Evolutionary conservation across 2,329 filamentous ascomycete species (phyloP).

Genomic region (Aotearoamyces nothofagi): DNA sequence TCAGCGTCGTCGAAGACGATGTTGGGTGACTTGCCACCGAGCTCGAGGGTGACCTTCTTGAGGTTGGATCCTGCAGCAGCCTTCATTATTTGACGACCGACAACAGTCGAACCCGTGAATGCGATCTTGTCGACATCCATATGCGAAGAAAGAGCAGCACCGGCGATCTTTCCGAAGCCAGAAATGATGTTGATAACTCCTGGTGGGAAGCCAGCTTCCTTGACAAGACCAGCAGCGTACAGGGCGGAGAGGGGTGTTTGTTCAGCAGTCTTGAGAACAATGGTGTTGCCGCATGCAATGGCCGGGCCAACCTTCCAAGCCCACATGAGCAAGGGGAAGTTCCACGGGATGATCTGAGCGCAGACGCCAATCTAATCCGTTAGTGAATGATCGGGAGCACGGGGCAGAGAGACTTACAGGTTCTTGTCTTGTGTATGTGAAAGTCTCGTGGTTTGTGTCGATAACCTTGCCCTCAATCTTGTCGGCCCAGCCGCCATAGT

Average conservation of each 20-base stretch:
- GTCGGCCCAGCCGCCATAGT: slow-evolving; percentile 65
- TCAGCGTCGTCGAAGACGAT: slow-evolving; percentile 47
- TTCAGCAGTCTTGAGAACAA: slow-evolving; percentile 46
- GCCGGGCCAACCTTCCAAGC: slow-evolving; percentile 52
- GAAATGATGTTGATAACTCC: slow-evolving; percentile 50
- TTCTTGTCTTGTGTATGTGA: slow-evolving; percentile 55
- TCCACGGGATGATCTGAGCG: slow-evolving; percentile 62
- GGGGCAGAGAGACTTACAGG: slow-evolving; percentile 32
- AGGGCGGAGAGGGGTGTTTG: slow-evolving; percentile 45
- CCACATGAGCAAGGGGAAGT: slow-evolving; percentile 53
- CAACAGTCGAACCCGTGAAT: slow-evolving; percentile 48
- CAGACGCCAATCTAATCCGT: slow-evolving; percentile 38
- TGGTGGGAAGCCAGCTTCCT: slow-evolving; percentile 49
- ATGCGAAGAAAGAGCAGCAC: slow-evolving; percentile 46
- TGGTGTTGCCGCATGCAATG: slow-evolving; percentile 40
- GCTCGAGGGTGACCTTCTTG: slow-evolving; percentile 49
- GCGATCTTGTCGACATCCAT: slow-evolving; percentile 53
- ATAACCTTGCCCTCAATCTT: slow-evolving; percentile 57
- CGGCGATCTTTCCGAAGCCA: slow-evolving; percentile 48
- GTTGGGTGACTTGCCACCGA: slow-evolving; percentile 47
- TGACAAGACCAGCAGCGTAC: slow-evolving; percentile 35
- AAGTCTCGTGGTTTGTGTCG: slow-evolving; percentile 46
- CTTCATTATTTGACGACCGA: slow-evolving; percentile 49
- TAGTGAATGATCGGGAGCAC: slow-evolving; percentile 1
- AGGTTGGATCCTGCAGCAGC: slow-evolving; percentile 45